Evolutionary conservation across 306 rosid genomes (phyloP).

Genomic region (Rosa persica): DNA sequence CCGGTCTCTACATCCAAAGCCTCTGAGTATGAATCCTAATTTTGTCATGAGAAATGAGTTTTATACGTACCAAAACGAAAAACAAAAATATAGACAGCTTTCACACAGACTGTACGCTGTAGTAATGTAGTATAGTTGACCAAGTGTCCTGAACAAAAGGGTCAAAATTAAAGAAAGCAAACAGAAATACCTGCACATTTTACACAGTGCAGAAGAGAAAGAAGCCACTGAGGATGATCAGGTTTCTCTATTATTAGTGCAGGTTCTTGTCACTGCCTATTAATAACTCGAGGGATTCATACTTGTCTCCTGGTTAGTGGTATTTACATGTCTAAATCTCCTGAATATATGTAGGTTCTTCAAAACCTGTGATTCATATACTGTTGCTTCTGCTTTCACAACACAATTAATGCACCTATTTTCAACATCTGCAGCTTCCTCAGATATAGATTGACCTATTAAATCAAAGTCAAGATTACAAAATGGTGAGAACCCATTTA

Average conservation of each 20-base stretch:
- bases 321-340: neutral
- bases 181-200: neutral
- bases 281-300: neutral
- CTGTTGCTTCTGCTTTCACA: neutral
- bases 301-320: neutral
- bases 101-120: neutral
- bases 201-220: neutral
- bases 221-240: neutral
- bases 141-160: no score
- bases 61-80: neutral
- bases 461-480: neutral
- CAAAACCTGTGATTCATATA: neutral
- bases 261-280: neutral
- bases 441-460: neutral
- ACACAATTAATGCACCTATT: neutral
- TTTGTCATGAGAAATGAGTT: neutral
- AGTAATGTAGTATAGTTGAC: no score
- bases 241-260: neutral
- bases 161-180: neutral
- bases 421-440: conserved; percentile 1
- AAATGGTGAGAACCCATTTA: neutral
- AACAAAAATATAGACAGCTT: neutral
- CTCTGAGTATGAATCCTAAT: neutral
- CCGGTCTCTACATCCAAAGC: neutral
- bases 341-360: neutral